phyloP scores from a whole-genome alignment of 139 green algal genomes.

The Parachlorella kessleri region DNA sequence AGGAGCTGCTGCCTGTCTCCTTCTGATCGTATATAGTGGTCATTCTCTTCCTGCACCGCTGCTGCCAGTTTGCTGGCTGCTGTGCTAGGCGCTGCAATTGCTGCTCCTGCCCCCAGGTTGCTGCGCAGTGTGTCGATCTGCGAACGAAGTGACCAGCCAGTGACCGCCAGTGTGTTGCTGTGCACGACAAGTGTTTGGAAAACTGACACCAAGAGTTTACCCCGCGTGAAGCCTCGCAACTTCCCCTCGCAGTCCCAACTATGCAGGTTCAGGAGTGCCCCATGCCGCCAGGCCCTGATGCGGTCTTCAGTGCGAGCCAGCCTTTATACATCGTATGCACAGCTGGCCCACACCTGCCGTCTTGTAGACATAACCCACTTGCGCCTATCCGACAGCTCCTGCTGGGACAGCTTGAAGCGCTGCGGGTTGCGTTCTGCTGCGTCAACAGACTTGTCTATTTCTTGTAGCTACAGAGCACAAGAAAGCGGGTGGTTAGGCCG shows the following conservation, averaged over 20 bases:
- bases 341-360: constrained; percentile 59
- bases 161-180: too few species aligned
- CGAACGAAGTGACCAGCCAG: too few species aligned
- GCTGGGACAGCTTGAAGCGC: constrained; percentile 72
- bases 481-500: not conserved
- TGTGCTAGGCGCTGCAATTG: not conserved
- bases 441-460: constrained; percentile 78
- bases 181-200: too few species aligned
- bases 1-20: constrained; percentile 68
- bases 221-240: too few species aligned
- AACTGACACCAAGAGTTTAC: too few species aligned
- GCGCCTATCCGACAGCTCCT: constrained; percentile 68
- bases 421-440: constrained; percentile 73
- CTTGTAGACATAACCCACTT: constrained; percentile 68
- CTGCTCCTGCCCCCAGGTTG: constrained; percentile 44
- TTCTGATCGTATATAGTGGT: constrained; percentile 66
- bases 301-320: not conserved
- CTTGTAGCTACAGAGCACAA: constrained; percentile 56
- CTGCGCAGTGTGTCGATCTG: not conserved
- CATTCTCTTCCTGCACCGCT: constrained; percentile 60
- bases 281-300: not conserved
- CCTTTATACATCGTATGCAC: too few species aligned
- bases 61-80: constrained; percentile 34
- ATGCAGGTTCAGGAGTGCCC: too few species aligned
- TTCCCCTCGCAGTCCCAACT: too few species aligned